These are phyloP conservation scores for Colletotrichum neosansevieriae DNA, from an alignment of 2,329 filamentous ascomycete genomes.

Conservation along the genomic window DNA sequence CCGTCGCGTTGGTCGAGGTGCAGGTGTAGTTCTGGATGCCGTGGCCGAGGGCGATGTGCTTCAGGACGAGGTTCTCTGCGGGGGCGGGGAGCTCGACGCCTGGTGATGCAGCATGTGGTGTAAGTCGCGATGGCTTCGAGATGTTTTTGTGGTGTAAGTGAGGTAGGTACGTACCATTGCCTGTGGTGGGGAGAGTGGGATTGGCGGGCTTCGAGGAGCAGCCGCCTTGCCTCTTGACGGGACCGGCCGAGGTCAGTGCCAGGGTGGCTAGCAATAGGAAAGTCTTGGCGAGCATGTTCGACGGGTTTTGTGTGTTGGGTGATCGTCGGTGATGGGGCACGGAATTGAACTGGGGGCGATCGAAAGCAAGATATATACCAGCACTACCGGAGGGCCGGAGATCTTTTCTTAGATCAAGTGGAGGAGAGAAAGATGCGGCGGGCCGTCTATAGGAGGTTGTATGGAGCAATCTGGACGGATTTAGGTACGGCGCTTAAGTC, in stretches of 20 bases:
- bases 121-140: conserved; percentile 36
- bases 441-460: conserved; percentile 27
- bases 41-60: conserved; percentile 71
- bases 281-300: conserved; percentile 46
- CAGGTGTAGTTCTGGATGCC: conserved; percentile 80
- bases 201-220: conserved; percentile 42
- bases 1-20: conserved; percentile 52
- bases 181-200: conserved; percentile 55
- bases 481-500: conserved; percentile 40
- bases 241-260: conserved; percentile 49
- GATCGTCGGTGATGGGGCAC: conserved; percentile 14
- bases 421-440: conserved; percentile 22
- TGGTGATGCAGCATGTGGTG: conserved; percentile 40
- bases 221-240: conserved; percentile 39
- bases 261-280: conserved; percentile 51
- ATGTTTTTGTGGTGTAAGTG: conserved; percentile 29
- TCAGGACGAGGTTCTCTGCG: conserved; percentile 54
- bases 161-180: conserved; percentile 49
- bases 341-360: neutral
- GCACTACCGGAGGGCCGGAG: conserved; percentile 28
- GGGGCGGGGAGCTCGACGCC: conserved; percentile 59
- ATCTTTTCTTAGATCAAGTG: conserved; percentile 37
- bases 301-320: conserved; percentile 5
- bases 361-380: conserved; percentile 28
- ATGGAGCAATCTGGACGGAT: conserved; percentile 35